Conservation (phyloP, 164 flowering plant species). For the Umbellularia californica region DNA sequence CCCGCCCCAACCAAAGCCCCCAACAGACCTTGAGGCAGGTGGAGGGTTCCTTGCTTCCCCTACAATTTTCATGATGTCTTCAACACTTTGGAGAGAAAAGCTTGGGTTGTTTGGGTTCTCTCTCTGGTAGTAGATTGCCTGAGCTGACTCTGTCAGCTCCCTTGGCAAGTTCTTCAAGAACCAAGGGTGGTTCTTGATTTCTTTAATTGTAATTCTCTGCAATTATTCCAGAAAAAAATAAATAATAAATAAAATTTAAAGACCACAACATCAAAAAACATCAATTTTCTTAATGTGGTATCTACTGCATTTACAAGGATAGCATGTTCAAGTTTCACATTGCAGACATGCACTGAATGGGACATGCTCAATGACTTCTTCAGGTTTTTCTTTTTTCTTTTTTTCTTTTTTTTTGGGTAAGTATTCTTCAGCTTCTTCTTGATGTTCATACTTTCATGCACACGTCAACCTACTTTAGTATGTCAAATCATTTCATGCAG, state of each 20-base stretch:
- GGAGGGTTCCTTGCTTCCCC: conserved; percentile 75
- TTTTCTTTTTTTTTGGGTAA: too few relatives aligned
- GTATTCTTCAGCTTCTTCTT: too few relatives aligned
- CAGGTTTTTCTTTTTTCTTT: too few relatives aligned
- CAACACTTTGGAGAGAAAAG: conserved; percentile 67
- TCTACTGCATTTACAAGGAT: too few relatives aligned
- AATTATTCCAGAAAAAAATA: background rate
- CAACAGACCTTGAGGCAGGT: conserved; percentile 52
- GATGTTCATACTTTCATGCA: too few relatives aligned
- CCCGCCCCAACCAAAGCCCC: conserved; percentile 66
- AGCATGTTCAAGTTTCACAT: too few relatives aligned
- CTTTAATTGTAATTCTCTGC: conserved; percentile 75
- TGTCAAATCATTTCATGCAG: too few relatives aligned
- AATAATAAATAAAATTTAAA: background rate
- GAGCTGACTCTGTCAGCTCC: conserved; percentile 74
- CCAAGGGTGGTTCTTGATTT: conserved; percentile 94
- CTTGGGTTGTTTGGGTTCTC: conserved; percentile 41
- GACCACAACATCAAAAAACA: too few relatives aligned
- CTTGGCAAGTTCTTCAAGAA: conserved; percentile 89
- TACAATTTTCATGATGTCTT: conserved; percentile 92
- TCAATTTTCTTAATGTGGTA: too few relatives aligned
- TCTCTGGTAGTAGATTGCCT: conserved; percentile 57
- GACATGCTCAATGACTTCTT: too few relatives aligned
- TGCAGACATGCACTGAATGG: too few relatives aligned
- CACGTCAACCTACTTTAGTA: too few relatives aligned